Conservation (phyloP, 2,329 filamentous ascomycete species). For the Trichoderma semiorbis region DNA sequence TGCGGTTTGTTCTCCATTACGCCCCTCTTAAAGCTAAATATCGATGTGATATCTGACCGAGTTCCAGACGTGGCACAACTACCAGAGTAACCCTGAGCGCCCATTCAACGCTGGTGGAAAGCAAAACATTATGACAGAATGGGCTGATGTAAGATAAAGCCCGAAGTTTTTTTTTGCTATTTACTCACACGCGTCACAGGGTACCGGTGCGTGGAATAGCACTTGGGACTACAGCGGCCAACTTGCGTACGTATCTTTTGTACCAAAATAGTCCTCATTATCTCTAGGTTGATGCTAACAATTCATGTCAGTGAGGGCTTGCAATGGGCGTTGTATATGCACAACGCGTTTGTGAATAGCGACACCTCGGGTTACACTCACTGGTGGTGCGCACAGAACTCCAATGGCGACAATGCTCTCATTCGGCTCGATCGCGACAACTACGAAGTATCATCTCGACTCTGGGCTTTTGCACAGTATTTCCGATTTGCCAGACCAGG, state of each 20-base stretch:
- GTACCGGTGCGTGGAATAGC: slow-evolving; percentile 6
- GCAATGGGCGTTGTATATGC: slow-evolving; percentile 12
- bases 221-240: slow-evolving; percentile 14
- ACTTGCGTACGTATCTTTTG: not conserved
- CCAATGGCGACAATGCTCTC: slow-evolving; percentile 7
- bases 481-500: slow-evolving; percentile 12
- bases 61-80: slow-evolving; percentile 9
- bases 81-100: slow-evolving; percentile 12
- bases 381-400: slow-evolving; percentile 12
- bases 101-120: slow-evolving; percentile 10
- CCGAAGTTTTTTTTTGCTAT: not conserved
- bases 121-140: slow-evolving; percentile 4
- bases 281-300: not conserved
- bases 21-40: not conserved
- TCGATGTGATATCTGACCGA: not conserved
- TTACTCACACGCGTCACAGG: not conserved
- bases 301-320: not conserved
- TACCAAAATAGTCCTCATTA: not conserved
- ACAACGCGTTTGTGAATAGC: slow-evolving; percentile 9
- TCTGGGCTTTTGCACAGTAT: slow-evolving; percentile 11
- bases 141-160: not conserved
- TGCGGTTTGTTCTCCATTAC: not conserved
- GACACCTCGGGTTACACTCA: slow-evolving; percentile 8
- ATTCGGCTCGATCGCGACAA: slow-evolving; percentile 1
- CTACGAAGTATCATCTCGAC: slow-evolving; percentile 11